Base-by-base conservation (phyloP, 2,329 filamentous ascomycete species). In the Ascochyta viciae-villosae region DNA sequence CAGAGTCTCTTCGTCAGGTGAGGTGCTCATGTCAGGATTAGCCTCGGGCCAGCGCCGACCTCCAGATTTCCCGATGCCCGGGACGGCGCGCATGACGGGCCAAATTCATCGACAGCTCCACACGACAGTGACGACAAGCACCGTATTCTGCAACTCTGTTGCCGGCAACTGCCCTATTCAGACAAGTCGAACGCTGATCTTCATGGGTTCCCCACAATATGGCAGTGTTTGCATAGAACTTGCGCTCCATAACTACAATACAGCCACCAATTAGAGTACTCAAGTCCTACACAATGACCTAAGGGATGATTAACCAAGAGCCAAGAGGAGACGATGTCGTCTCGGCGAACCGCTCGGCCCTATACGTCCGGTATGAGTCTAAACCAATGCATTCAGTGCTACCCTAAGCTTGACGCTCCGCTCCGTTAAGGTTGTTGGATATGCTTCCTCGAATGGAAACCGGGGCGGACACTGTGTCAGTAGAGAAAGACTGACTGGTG, bases 21-120 rank as follows among this genome's bases (percentile, higher is more conserved):
- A 35, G 15, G 19, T 15, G 35, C 46, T 31, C 27, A 50, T 16
- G 16, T 34, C 22, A 35, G 40, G 34, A 22, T 41, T 55, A 50
- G 47, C 38, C 29, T 55, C 53, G 53, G 53, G 41, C 47, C 19
- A 35, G 50, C 42, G 53, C 53, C 53, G 53, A 50, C 37, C 46
- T 46, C 41, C 41, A 55, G 42, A 50, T 55, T 50, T 41, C 31
- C 46, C 53, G 46, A 55, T 55, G 53, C 53, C 53, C 53, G 46
- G 52, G 46, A 45, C 41, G 41, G 41, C 52, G 47, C 52, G 46
- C 46, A 46, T 55, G 53, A 55, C 47, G 24, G 12, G 29, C 39
- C 29, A 41, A 24, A 9, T 15, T 39, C 26, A 38, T 22, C 26
- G 34, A 39, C 40, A 35, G 45, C 40, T 50, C 53, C 52, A 46